A percentile compares a stretch with the other conserved stretches of the same genome.
Conservation (phyloP, 2,329 filamentous ascomycete species). For the Colletotrichum sp. region DNA sequence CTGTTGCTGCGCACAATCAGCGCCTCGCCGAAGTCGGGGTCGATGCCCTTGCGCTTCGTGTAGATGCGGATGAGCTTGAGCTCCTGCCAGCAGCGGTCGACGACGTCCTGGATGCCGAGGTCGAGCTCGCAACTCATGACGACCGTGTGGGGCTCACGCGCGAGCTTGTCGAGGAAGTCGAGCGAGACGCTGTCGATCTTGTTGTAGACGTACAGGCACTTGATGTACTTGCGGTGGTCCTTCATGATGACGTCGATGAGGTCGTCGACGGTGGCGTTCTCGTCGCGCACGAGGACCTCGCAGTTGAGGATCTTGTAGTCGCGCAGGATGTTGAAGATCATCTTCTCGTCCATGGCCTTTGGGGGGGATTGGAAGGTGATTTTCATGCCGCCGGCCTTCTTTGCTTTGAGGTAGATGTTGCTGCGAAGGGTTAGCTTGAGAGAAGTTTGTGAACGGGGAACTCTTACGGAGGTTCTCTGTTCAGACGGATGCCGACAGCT, state of each 20-base stretch:
- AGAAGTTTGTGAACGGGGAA: background rate
- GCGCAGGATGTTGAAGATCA: constrained; percentile 95
- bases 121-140: constrained; percentile 99
- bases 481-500: constrained; percentile 91
- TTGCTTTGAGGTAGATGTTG: constrained; percentile 96
- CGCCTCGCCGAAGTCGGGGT: constrained; percentile 89
- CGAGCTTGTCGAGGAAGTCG: constrained; percentile 90
- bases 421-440: constrained; percentile 43
- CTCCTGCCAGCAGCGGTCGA: constrained; percentile 95
- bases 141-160: constrained; percentile 89
- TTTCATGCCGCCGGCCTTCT: constrained; percentile 98
- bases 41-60: constrained; percentile 92
- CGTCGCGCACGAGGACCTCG: constrained; percentile 93
- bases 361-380: constrained; percentile 93
- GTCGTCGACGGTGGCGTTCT: constrained; percentile 95
- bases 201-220: constrained; percentile 97
- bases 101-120: constrained; percentile 89
- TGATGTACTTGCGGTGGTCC: constrained; percentile 97
- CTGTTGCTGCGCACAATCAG: constrained; percentile 89
- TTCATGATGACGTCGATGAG: constrained; percentile 99
- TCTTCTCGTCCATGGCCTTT: constrained; percentile 94
- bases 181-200: constrained; percentile 96
- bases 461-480: constrained; percentile 83
- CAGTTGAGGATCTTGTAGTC: constrained; percentile 99
- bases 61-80: constrained; percentile 89